A percentile compares a stretch with the other conserved stretches of the same genome.
phyloP scores from a whole-genome alignment of 2,329 filamentous ascomycete species.

The Paracamarosporium sp. region DNA sequence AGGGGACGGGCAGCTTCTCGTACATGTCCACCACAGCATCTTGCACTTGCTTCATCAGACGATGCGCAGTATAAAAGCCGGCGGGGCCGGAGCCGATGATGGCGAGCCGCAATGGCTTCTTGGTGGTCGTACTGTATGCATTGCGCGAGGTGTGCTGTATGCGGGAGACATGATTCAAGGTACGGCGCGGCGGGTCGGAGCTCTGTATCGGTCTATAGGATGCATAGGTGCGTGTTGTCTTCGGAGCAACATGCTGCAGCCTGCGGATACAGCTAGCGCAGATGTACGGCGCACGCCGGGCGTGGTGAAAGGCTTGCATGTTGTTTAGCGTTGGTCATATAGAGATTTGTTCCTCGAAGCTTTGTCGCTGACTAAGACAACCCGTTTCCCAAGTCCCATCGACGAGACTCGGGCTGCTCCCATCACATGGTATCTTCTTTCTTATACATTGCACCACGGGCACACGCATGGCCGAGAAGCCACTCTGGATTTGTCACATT shows the following conservation, averaged over 20 bases:
- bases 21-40: constrained; percentile 90
- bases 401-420: not conserved
- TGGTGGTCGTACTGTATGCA: constrained; percentile 33
- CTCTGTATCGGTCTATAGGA: not conserved
- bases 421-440: not conserved
- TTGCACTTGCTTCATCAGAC: constrained; percentile 77
- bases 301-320: constrained; percentile 4
- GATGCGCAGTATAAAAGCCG: constrained; percentile 92
- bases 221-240: constrained; percentile 1
- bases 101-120: constrained; percentile 75
- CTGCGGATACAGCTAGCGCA: constrained; percentile 12
- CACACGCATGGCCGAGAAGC: no score
- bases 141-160: constrained; percentile 9
- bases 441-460: not conserved
- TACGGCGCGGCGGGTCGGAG: constrained; percentile 2
- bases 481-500: constrained; percentile 3
- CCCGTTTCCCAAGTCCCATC: not conserved
- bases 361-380: constrained; percentile 9
- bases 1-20: constrained; percentile 90
- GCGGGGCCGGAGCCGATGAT: constrained; percentile 93
- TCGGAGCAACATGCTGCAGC: not conserved
- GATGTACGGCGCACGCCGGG: constrained; percentile 3
- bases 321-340: not conserved
- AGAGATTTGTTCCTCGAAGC: not conserved
- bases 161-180: constrained; percentile 12